Conservation (phyloP, 2,329 filamentous ascomycete species). For the Epichloe bromicola region DNA sequence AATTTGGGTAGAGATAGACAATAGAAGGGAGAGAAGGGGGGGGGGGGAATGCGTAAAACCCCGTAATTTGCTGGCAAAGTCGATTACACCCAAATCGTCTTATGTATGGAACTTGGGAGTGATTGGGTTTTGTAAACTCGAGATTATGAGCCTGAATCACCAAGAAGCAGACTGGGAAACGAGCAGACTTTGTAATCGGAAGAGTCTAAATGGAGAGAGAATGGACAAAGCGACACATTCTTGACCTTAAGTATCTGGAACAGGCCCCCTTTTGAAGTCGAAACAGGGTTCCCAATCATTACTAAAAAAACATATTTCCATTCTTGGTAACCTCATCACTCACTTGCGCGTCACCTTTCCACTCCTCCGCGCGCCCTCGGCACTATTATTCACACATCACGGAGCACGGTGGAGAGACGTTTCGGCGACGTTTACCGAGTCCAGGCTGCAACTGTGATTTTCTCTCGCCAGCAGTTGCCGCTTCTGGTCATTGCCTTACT, state of each 20-base stretch:
- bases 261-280: neutral
- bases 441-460: neutral
- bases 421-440: constrained; percentile 4
- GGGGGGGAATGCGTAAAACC: neutral
- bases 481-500: neutral
- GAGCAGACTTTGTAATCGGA: neutral
- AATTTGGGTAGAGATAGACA: neutral
- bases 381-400: neutral
- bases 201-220: neutral
- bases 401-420: constrained; percentile 1
- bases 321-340: neutral
- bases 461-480: constrained; percentile 2
- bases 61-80: neutral
- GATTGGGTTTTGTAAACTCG: no score
- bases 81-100: no score
- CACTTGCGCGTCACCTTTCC: neutral
- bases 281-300: neutral
- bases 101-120: no score
- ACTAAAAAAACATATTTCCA: neutral
- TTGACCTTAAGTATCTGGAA: neutral
- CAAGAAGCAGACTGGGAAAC: neutral
- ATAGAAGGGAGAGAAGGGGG: no score
- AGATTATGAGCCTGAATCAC: no score
- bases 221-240: neutral
- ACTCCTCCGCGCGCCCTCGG: neutral